Percentiles rank a stretch among this genome's conserved stretches.
Evolutionary conservation across 768 basidiomycete genomes (phyloP).

Genomic region (Pleurotus sapidus): DNA sequence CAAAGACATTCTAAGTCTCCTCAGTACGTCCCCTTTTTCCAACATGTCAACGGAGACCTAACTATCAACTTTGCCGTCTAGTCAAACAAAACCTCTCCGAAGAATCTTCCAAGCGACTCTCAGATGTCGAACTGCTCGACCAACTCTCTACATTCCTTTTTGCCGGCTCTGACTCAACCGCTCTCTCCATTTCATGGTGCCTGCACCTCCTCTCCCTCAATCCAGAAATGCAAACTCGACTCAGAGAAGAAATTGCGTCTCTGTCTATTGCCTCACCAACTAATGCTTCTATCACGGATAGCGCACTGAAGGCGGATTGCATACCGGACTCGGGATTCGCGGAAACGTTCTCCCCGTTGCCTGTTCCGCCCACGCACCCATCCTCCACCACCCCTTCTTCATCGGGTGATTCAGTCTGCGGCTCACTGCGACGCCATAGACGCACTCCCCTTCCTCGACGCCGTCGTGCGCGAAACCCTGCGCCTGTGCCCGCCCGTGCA

Average conservation of each 20-base stretch:
- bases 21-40: conserved; percentile 33
- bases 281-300: conserved; percentile 14
- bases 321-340: conserved; percentile 9
- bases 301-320: conserved; percentile 9
- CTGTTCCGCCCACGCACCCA: conserved; percentile 7
- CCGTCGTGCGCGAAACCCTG: conserved; percentile 54
- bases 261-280: conserved; percentile 11
- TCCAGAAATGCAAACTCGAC: conserved; percentile 49
- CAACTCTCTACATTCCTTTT: conserved; percentile 67
- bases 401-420: conserved; percentile 8
- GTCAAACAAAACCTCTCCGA: conserved; percentile 59
- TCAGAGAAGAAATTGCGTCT: conserved; percentile 48
- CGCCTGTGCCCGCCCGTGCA: conserved; percentile 57
- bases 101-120: conserved; percentile 41
- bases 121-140: conserved; percentile 61
- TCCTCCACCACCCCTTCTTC: conserved; percentile 15
- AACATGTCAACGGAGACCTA: background rate
- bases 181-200: conserved; percentile 56
- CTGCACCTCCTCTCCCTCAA: conserved; percentile 53
- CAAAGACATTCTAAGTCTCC: conserved; percentile 47
- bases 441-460: conserved; percentile 50
- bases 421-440: conserved; percentile 29
- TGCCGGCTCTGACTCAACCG: conserved; percentile 60
- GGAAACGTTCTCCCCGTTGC: conserved; percentile 8
- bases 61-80: conserved; percentile 17